Conservation (phyloP, 768 basidiomycete genomes). For the Mycena pura region DNA sequence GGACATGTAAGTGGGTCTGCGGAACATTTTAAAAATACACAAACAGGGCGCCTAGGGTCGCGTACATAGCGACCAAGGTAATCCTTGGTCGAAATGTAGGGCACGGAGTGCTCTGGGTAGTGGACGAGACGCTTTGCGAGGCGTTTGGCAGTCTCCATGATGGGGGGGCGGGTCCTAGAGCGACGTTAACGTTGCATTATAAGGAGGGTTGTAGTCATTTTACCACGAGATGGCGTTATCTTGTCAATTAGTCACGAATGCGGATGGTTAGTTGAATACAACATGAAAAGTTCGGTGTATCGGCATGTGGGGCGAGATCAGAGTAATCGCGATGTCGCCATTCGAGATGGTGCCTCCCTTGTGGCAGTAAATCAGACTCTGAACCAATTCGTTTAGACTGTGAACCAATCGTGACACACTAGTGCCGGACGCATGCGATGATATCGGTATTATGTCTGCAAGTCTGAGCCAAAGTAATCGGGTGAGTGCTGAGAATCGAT, state of each 20-base stretch:
- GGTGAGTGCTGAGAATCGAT: too few species aligned
- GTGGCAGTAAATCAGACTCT: too few species aligned
- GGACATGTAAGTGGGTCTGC: slow-evolving; percentile 7
- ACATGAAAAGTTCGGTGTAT: too few species aligned
- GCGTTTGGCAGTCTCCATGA: slow-evolving; percentile 46
- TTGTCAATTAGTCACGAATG: background rate
- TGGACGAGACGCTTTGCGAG: slow-evolving; percentile 64
- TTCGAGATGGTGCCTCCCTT: too few species aligned
- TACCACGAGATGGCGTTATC: slow-evolving; percentile 1
- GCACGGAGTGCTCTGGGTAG: slow-evolving; percentile 64
- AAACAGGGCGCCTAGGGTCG: slow-evolving; percentile 59
- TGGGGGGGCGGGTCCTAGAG: slow-evolving; percentile 4
- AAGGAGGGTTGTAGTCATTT: background rate
- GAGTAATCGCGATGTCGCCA: slow-evolving; percentile 4
- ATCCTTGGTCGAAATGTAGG: slow-evolving; percentile 63
- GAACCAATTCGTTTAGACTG: too few species aligned
- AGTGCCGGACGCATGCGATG: too few species aligned
- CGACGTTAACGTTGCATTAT: too few species aligned
- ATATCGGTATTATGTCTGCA: too few species aligned
- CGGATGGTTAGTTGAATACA: background rate
- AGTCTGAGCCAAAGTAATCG: too few species aligned
- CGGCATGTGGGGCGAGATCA: too few species aligned
- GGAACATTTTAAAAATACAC: slow-evolving; percentile 30
- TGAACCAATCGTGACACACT: too few species aligned
- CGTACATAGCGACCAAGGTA: slow-evolving; percentile 51